These are phyloP conservation scores for Mediolabrus comicus DNA, from an alignment of 108 stramenopile species.

Conservation along the genomic window DNA sequence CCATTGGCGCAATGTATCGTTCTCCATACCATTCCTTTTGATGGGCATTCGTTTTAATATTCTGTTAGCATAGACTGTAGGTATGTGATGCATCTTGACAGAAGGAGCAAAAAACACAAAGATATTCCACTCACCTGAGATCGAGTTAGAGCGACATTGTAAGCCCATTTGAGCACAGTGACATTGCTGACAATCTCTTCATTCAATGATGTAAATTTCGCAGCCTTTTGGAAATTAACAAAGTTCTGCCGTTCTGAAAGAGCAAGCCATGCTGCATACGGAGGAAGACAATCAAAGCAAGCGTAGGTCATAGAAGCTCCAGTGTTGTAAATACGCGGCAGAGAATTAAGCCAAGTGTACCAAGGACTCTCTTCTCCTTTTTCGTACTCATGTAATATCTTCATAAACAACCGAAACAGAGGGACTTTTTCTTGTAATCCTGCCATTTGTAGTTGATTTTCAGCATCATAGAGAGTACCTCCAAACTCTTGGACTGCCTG, in stretches of 20 bases:
- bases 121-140: no score
- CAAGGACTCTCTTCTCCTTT: constrained; percentile 36
- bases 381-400: constrained; percentile 38
- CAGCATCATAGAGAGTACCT: constrained; percentile 6
- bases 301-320: constrained; percentile 49
- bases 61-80: no score
- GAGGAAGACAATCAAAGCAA: constrained; percentile 47
- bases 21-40: constrained; percentile 40
- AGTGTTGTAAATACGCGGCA: constrained; percentile 48
- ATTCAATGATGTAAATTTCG: constrained; percentile 19
- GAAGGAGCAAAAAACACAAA: no score
- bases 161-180: constrained; percentile 59
- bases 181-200: constrained; percentile 46
- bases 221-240: constrained; percentile 50
- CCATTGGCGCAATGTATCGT: constrained; percentile 52
- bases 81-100: no score
- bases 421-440: constrained; percentile 41
- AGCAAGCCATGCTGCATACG: constrained; percentile 48
- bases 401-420: constrained; percentile 41
- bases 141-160: constrained; percentile 59
- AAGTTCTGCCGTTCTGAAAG: constrained; percentile 38
- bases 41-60: no score
- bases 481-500: constrained; percentile 43
- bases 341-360: constrained; percentile 40
- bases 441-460: constrained; percentile 27